A percentile compares a stretch with the other conserved stretches of the same genome.
Evolutionary conservation across 2,329 filamentous ascomycete species (phyloP).

Genomic region (Zymoseptoria crescenta): DNA sequence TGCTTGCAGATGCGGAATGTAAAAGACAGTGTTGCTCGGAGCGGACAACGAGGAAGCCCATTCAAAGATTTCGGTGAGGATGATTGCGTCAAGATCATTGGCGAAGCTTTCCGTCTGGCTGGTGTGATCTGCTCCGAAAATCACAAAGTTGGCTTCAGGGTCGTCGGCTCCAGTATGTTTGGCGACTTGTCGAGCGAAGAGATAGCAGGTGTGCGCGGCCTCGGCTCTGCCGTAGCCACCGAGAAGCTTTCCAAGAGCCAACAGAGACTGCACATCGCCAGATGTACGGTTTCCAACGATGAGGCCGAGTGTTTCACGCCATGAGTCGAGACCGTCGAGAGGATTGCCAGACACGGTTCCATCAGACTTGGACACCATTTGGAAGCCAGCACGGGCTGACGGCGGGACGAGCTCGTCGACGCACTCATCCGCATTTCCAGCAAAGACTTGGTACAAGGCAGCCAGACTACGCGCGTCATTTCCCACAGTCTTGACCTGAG

Average conservation of each 20-base stretch:
- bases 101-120: constrained; percentile 60
- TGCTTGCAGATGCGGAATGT: constrained; percentile 71
- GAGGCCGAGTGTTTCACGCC: constrained; percentile 81
- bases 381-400: constrained; percentile 83
- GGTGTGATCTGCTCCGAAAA: constrained; percentile 77
- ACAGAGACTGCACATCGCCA: constrained; percentile 68
- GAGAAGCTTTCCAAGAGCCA: constrained; percentile 73
- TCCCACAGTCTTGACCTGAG: constrained; percentile 83
- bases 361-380: constrained; percentile 73
- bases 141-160: constrained; percentile 64
- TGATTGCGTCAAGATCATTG: constrained; percentile 74
- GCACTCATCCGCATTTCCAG: constrained; percentile 88
- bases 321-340: constrained; percentile 80
- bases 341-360: constrained; percentile 59
- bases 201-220: constrained; percentile 86
- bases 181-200: constrained; percentile 67
- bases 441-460: constrained; percentile 86
- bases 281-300: constrained; percentile 80
- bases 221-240: constrained; percentile 80
- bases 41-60: constrained; percentile 68
- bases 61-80: constrained; percentile 94
- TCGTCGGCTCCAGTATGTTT: constrained; percentile 81
- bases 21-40: constrained; percentile 26
- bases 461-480: constrained; percentile 75
- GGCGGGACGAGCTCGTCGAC: constrained; percentile 91